Conservation (phyloP, 1,139 yeast genomes). For the Magnusiomyces paraingens region DNA sequence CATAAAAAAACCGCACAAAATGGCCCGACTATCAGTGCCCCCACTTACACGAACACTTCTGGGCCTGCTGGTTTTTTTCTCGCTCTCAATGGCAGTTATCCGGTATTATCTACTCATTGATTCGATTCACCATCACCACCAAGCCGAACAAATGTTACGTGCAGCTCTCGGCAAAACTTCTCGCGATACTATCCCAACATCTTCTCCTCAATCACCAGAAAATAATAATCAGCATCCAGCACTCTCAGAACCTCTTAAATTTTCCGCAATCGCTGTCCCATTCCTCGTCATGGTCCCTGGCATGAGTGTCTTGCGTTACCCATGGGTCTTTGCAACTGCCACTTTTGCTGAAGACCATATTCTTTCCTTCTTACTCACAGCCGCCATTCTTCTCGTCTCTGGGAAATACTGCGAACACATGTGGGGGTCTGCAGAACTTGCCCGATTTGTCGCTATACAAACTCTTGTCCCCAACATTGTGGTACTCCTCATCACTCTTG, state of each 20-base stretch:
- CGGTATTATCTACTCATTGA: slow-evolving; percentile 23
- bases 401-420: slow-evolving; percentile 46
- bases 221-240: slow-evolving; percentile 1
- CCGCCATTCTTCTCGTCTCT: slow-evolving; percentile 47
- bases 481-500: slow-evolving; percentile 25
- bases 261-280: slow-evolving; percentile 45
- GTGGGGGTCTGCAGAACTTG: slow-evolving; percentile 56
- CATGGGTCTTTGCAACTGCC: slow-evolving; percentile 70
- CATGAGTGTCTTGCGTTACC: slow-evolving; percentile 35
- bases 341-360: slow-evolving; percentile 64
- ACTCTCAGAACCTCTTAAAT: slow-evolving; percentile 1
- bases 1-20: background rate
- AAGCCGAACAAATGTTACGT: slow-evolving; percentile 11
- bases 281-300: slow-evolving; percentile 66
- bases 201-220: background rate
- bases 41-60: slow-evolving; percentile 36
- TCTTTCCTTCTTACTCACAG: slow-evolving; percentile 45
- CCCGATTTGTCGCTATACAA: slow-evolving; percentile 51
- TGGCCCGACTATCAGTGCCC: slow-evolving; percentile 31
- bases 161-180: background rate
- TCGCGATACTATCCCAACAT: background rate
- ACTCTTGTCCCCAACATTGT: slow-evolving; percentile 53
- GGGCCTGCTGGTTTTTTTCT: slow-evolving; percentile 28
- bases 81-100: slow-evolving; percentile 32
- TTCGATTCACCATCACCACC: background rate